A percentile compares a stretch with the other conserved stretches of the same genome.
These are phyloP conservation scores for Globisporangium nagaii DNA, from an alignment of 352 stramenopile genomes.

Conservation along the genomic window DNA sequence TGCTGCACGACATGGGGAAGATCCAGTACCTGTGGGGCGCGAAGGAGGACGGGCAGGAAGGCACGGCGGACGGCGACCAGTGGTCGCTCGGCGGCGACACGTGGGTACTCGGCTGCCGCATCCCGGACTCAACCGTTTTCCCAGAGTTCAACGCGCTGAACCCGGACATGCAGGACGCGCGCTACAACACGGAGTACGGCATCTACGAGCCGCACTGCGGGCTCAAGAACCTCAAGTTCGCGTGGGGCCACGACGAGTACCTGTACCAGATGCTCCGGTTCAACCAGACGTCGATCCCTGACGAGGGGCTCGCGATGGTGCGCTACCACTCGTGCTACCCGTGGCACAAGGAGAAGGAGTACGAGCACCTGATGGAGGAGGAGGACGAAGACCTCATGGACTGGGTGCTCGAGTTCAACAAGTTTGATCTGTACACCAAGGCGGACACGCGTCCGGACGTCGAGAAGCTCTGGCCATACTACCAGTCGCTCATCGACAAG, in stretches of 20 bases:
- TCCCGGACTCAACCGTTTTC: slow-evolving; percentile 87
- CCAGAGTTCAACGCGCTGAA: slow-evolving; percentile 89
- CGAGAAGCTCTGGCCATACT: slow-evolving; percentile 89
- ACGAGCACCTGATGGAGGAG: slow-evolving; percentile 83
- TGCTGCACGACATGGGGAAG: slow-evolving; percentile 94
- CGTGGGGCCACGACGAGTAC: slow-evolving; percentile 93
- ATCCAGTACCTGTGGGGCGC: slow-evolving; percentile 92
- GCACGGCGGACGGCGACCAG: slow-evolving; percentile 82
- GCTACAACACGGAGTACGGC: slow-evolving; percentile 82
- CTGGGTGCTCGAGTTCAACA: slow-evolving; percentile 92
- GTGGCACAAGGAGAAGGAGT: slow-evolving; percentile 92
- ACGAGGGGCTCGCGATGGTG: slow-evolving; percentile 91
- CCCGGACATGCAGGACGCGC: slow-evolving; percentile 81
- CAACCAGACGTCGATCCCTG: slow-evolving; percentile 84
- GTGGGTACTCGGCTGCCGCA: slow-evolving; percentile 88
- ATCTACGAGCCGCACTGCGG: slow-evolving; percentile 90
- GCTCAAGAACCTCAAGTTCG: slow-evolving; percentile 86
- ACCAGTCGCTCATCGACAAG: slow-evolving; percentile 89
- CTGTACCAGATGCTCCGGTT: slow-evolving; percentile 92
- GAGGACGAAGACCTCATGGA: slow-evolving; percentile 84
- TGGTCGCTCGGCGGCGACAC: slow-evolving; percentile 93
- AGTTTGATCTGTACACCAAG: slow-evolving; percentile 94
- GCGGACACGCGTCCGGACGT: slow-evolving; percentile 73
- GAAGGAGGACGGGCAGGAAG: slow-evolving; percentile 81
- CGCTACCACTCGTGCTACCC: slow-evolving; percentile 92